These are phyloP conservation scores for Scleroderma citrinum DNA, from an alignment of 768 basidiomycete species.

Conservation along the genomic window DNA sequence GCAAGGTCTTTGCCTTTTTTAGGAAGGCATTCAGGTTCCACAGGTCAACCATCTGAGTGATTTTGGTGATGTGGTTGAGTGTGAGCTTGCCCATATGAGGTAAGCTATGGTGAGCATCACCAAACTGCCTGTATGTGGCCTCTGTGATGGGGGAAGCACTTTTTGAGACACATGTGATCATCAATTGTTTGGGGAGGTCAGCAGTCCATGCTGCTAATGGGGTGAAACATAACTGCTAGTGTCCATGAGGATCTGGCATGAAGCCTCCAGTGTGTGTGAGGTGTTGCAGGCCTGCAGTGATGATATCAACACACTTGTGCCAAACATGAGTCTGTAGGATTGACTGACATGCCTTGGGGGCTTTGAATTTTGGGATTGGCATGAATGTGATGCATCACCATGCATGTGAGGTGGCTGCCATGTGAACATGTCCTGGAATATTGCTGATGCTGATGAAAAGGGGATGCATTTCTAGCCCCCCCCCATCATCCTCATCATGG, in stretches of 20 bases:
- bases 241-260: slow-evolving; percentile 19
- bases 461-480: slow-evolving; percentile 7
- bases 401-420: slow-evolving; percentile 3
- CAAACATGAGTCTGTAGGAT: slow-evolving; percentile 21
- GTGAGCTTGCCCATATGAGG: not conserved
- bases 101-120: not conserved
- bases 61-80: not conserved
- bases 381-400: slow-evolving; percentile 23
- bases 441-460: not conserved
- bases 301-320: slow-evolving; percentile 28
- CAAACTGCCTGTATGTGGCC: not conserved
- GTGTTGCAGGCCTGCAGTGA: slow-evolving; percentile 23
- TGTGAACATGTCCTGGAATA: not conserved
- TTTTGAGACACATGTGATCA: not conserved
- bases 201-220: not conserved
- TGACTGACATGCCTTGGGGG: slow-evolving; percentile 12
- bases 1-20: not conserved
- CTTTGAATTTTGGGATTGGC: slow-evolving; percentile 23
- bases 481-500: slow-evolving; percentile 24
- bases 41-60: not conserved
- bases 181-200: not conserved
- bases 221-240: not conserved
- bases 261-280: slow-evolving; percentile 20
- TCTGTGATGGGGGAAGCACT: not conserved
- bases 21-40: not conserved